phyloP scores from a whole-genome alignment of 2,329 filamentous ascomycete species.

The Colletotrichum orbiculare region DNA sequence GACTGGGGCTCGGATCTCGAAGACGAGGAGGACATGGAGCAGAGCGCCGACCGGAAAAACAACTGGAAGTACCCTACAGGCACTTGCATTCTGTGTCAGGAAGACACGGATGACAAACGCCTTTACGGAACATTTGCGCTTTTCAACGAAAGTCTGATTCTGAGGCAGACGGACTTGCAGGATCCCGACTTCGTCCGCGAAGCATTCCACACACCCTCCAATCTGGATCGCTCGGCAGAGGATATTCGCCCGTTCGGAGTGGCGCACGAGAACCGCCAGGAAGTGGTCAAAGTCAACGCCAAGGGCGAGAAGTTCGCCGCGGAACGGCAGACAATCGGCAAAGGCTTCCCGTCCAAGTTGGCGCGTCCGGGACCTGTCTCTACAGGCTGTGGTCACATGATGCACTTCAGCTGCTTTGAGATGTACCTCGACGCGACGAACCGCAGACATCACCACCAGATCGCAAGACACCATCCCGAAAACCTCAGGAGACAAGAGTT shows the following conservation, averaged over 20 bases:
- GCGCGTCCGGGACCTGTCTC: slow-evolving; percentile 82
- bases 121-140: slow-evolving; percentile 95
- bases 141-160: slow-evolving; percentile 84
- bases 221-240: slow-evolving; percentile 87
- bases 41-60: slow-evolving; percentile 74
- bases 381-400: slow-evolving; percentile 95
- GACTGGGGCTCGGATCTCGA: slow-evolving; percentile 87
- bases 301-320: slow-evolving; percentile 76
- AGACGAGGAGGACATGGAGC: slow-evolving; percentile 78
- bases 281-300: slow-evolving; percentile 79
- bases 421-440: slow-evolving; percentile 87
- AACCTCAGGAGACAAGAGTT: slow-evolving; percentile 84
- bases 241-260: slow-evolving; percentile 89
- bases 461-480: slow-evolving; percentile 94
- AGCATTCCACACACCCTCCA: slow-evolving; percentile 80
- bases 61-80: slow-evolving; percentile 92
- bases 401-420: slow-evolving; percentile 97
- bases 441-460: slow-evolving; percentile 88
- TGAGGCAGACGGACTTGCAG: slow-evolving; percentile 86
- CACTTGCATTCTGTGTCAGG: slow-evolving; percentile 95
- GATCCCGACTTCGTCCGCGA: slow-evolving; percentile 88
- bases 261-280: slow-evolving; percentile 84
- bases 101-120: slow-evolving; percentile 89
- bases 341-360: slow-evolving; percentile 81
- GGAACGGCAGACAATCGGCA: slow-evolving; percentile 86